phyloP scores from a whole-genome alignment of 305 asterid species.

The Plantago coronopus region DNA sequence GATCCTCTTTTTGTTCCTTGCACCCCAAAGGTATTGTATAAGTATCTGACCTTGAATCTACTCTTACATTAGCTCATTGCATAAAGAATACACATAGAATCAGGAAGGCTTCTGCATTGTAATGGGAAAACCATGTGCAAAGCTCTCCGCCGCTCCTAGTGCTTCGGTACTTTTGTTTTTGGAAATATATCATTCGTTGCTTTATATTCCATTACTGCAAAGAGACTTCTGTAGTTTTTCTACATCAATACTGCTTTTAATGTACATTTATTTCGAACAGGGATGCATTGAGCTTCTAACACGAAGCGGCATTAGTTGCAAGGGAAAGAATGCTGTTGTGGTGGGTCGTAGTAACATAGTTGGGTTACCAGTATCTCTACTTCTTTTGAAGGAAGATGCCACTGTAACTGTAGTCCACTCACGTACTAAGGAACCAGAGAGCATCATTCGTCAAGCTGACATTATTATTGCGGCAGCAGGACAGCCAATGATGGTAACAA shows the following conservation, averaged over 20 bases:
- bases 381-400: slow-evolving; percentile 89
- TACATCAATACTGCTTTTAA: neutral
- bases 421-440: slow-evolving; percentile 71
- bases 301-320: slow-evolving; percentile 62
- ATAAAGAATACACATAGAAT: neutral
- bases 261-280: slow-evolving; percentile 24
- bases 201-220: neutral
- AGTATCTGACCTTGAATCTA: neutral
- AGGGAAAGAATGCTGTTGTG: slow-evolving; percentile 87
- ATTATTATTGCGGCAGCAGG: slow-evolving; percentile 93
- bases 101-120: neutral
- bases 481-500: slow-evolving; percentile 74
- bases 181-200: neutral
- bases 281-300: slow-evolving; percentile 86
- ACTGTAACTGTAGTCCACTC: slow-evolving; percentile 87
- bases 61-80: neutral
- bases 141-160: neutral
- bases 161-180: neutral
- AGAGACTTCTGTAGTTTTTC: no score
- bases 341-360: slow-evolving; percentile 95
- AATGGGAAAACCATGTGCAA: neutral
- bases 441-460: slow-evolving; percentile 73
- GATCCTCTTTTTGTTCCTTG: slow-evolving; percentile 88
- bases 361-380: slow-evolving; percentile 80
- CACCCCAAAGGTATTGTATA: slow-evolving; percentile 74